Conservation (phyloP, 345 rosid species). For the Murraya koenigii region DNA sequence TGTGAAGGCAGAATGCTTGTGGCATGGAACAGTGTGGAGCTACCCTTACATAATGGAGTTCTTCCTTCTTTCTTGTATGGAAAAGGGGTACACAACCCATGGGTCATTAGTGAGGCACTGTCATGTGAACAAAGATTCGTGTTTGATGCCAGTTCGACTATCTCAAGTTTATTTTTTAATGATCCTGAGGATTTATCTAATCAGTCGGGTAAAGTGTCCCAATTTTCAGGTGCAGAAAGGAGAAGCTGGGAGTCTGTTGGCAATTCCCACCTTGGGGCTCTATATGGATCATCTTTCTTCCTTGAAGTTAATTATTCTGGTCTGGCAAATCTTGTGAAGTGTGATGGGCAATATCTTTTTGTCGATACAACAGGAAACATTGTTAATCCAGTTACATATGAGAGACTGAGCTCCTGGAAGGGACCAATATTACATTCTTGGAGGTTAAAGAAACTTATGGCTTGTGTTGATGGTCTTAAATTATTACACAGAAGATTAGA, state of each 20-base stretch:
- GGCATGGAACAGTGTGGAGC: constrained; percentile 72
- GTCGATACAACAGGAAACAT: constrained; percentile 29
- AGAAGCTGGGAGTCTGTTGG: constrained; percentile 76
- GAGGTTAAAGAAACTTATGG: constrained; percentile 40
- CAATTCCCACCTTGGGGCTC: constrained; percentile 65
- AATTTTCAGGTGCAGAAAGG: constrained; percentile 17
- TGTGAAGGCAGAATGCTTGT: constrained; percentile 50
- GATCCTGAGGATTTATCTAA: constrained; percentile 25
- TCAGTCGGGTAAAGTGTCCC: constrained; percentile 17
- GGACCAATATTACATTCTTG: constrained; percentile 32
- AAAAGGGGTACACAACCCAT: constrained; percentile 58
- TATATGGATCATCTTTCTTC: constrained; percentile 64
- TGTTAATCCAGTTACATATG: constrained; percentile 17
- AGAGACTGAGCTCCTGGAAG: constrained; percentile 27
- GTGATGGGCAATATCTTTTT: constrained; percentile 47
- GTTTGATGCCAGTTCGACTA: constrained; percentile 71
- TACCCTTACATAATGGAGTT: constrained; percentile 64
- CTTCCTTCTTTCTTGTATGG: constrained; percentile 84
- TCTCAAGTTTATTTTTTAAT: constrained; percentile 45
- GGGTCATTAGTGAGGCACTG: constrained; percentile 71
- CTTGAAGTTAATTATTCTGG: constrained; percentile 33
- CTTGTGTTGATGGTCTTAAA: constrained; percentile 39
- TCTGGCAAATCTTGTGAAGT: constrained; percentile 57
- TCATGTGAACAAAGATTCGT: constrained; percentile 63
- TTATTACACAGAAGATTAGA: constrained; percentile 25